Percentiles rank a stretch among this genome's conserved stretches.
Conservation (phyloP, 805 yeast genomes). For the Myxozyma neotropica region DNA sequence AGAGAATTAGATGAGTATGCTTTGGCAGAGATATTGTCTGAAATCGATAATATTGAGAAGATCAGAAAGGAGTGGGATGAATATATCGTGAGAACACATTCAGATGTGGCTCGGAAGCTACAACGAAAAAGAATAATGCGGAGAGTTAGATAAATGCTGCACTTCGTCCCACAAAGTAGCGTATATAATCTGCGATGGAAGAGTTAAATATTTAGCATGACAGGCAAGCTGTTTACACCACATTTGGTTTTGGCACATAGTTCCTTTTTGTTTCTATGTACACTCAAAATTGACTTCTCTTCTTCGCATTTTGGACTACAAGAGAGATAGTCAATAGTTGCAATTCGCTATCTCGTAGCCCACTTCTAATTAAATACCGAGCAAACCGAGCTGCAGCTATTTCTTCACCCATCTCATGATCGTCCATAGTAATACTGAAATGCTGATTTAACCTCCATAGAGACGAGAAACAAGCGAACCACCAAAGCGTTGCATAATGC, state of each 20-base stretch:
- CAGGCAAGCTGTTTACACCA: neutral
- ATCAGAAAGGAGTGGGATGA: conserved; percentile 1
- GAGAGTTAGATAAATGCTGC: neutral
- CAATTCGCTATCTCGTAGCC: neutral
- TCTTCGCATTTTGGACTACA: neutral
- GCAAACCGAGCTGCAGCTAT: neutral
- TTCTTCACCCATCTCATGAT: neutral
- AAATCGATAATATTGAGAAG: neutral
- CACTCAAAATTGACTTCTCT: neutral
- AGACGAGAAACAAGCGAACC: conserved; percentile 26
- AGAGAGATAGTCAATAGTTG: neutral
- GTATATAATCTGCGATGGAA: neutral
- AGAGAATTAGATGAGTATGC: neutral
- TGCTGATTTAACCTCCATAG: conserved; percentile 15
- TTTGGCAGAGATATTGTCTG: neutral
- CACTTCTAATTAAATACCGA: neutral
- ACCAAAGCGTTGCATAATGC: conserved; percentile 52
- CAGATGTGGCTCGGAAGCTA: neutral
- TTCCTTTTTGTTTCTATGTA: neutral
- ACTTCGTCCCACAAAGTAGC: neutral
- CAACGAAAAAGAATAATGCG: neutral
- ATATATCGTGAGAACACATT: neutral
- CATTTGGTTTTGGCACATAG: neutral
- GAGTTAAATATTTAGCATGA: too few relatives aligned
- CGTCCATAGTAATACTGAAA: neutral